Percentiles rank a stretch among this genome's conserved stretches.
These are phyloP conservation scores for Geotrichum citri-aurantii DNA, from an alignment of 1,139 yeast species.

Conservation along the genomic window DNA sequence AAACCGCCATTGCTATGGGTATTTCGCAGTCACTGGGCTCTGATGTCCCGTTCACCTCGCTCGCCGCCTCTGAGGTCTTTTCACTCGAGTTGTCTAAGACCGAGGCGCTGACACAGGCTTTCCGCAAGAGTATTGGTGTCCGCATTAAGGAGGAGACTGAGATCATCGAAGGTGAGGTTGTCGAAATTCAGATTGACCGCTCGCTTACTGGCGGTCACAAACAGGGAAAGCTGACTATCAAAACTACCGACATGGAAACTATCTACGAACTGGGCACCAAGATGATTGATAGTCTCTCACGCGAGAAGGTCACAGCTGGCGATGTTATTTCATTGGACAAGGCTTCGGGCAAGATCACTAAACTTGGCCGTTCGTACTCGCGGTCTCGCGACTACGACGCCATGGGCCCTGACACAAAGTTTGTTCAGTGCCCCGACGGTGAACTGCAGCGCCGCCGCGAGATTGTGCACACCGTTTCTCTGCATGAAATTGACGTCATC, in stretches of 20 bases:
- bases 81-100: slow-evolving; percentile 90
- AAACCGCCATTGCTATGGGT: slow-evolving; percentile 98
- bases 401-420: slow-evolving; percentile 97
- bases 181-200: slow-evolving; percentile 94
- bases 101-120: slow-evolving; percentile 92
- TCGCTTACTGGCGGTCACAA: slow-evolving; percentile 96
- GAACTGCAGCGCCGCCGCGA: slow-evolving; percentile 94
- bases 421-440: slow-evolving; percentile 98
- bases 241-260: slow-evolving; percentile 99
- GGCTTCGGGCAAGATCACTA: slow-evolving; percentile 89
- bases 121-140: slow-evolving; percentile 91
- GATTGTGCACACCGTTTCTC: slow-evolving; percentile 90
- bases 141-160: slow-evolving; percentile 96
- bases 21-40: slow-evolving; percentile 79
- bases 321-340: slow-evolving; percentile 95
- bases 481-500: slow-evolving; percentile 97
- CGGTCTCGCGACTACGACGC: slow-evolving; percentile 98
- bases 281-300: slow-evolving; percentile 93
- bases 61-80: slow-evolving; percentile 90
- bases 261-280: slow-evolving; percentile 94
- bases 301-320: slow-evolving; percentile 95
- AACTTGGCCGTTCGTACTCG: slow-evolving; percentile 90
- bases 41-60: slow-evolving; percentile 93
- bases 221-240: slow-evolving; percentile 94
- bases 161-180: slow-evolving; percentile 97